Evolutionary conservation across 176 grass and related monocot species (phyloP).

Genomic region (Triticum monococcum): DNA sequence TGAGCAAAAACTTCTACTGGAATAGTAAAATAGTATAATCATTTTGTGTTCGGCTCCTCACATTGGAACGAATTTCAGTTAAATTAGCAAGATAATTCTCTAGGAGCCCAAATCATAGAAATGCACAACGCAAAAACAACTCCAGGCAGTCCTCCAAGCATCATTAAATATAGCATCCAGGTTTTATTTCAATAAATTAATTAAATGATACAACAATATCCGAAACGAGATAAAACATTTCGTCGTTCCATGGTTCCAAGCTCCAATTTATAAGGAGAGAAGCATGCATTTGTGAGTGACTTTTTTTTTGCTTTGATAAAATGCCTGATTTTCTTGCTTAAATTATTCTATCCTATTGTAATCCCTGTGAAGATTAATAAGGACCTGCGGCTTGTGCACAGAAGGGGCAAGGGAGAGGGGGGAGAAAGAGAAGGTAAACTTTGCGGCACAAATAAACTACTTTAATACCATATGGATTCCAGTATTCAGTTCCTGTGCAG

Average conservation of each 20-base stretch:
- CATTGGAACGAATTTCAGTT: not conserved
- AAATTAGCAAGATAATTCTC: constrained; percentile 21
- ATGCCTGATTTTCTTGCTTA: not conserved
- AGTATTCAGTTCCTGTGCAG: constrained; percentile 70
- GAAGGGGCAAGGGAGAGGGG: not conserved
- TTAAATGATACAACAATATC: too few relatives aligned
- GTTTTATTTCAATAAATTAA: not conserved
- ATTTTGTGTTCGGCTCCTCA: not conserved
- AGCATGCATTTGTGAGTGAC: not conserved
- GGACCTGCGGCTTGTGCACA: not conserved
- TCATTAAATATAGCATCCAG: not conserved
- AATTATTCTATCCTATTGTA: not conserved
- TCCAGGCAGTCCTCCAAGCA: not conserved
- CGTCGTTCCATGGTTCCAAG: not conserved
- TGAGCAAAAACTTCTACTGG: not conserved
- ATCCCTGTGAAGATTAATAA: not conserved
- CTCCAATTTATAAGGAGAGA: not conserved
- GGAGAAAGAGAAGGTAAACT: constrained; percentile 4
- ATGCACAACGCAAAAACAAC: not conserved
- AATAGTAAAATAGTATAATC: not conserved
- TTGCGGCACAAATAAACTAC: not conserved
- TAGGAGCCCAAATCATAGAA: not conserved
- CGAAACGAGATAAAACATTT: not conserved
- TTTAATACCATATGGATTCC: constrained; percentile 94
- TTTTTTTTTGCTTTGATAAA: constrained; percentile 1